Base-by-base conservation (phyloP, 1,139 yeast genomes). In the Wickerhamomyces sp. region DNA sequence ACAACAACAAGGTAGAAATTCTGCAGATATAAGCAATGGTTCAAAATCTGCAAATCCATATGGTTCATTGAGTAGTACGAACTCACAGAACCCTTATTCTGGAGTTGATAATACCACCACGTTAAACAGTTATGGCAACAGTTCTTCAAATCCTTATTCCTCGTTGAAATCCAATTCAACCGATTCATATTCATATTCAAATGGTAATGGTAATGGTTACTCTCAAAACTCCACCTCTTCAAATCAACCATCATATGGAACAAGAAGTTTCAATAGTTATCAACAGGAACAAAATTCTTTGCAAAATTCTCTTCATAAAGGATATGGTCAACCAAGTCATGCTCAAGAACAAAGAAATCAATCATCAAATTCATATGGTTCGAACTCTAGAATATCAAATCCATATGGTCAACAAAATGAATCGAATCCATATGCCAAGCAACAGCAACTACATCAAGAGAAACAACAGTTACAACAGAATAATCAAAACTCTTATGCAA, bases 41-140 rank as follows among this genome's bases (percentile, higher is more conserved):
- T 30, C 16, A 7, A n/a, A 25, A 4, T n/a, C 13, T 16, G 13
- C 24, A 5, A 28, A 28, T 14, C 30, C 30, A 2, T 28, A 28
- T 28, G 24, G 16, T 8, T 11, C 23, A 5, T 15, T 28, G 13
- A 28, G 45, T 62, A 53, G 54, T 71, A 58, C 30, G 76, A 67
- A 36, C 74, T 47, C 57, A 55, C 40, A 61, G 54, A 34, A 23
- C 13, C 44, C 47, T 14, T 53, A 44, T 38, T 55, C 52, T 2
- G 38, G 25, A 6, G 9, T 17, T 18, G 8, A 28, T 9, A n/a
- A 26, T 26, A 4, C 28, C 15, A 18, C 27, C 10, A 2, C 14
- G 11, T 23, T 25, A 14, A 20, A 19, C 14, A 12, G 27, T 21
- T 10, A 10, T 22, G 27, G 25, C 8, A 17, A 11, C 15, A 7